Conservation (phyloP, 1,284 basidiomycete genomes). For the Malassezia cuniculi region DNA sequence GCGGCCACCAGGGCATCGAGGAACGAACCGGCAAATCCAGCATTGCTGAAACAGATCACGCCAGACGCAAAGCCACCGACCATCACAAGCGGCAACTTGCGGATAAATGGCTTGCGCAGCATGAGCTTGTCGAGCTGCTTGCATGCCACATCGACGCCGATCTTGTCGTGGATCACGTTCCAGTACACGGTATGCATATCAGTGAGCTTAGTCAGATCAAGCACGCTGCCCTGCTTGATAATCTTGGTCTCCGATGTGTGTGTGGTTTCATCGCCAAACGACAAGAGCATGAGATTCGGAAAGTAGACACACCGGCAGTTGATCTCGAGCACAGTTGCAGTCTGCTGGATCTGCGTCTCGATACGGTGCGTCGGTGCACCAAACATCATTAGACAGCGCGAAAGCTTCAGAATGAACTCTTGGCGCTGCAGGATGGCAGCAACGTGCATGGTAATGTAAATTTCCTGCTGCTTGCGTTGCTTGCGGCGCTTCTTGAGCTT, state of each 20-base stretch:
- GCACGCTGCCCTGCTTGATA: conserved; percentile 42
- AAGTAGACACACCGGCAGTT: conserved; percentile 73
- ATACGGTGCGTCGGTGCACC: conserved; percentile 79
- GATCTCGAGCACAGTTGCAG: conserved; percentile 71
- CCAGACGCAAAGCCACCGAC: conserved; percentile 71
- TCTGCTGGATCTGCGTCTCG: conserved; percentile 72
- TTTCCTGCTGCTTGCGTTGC: conserved; percentile 32
- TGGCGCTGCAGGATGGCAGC: conserved; percentile 74
- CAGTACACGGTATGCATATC: conserved; percentile 68
- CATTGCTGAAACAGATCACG: conserved; percentile 52
- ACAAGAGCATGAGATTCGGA: conserved; percentile 58
- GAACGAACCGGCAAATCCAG: conserved; percentile 57
- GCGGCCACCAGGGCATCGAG: conserved; percentile 64
- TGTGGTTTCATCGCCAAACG: conserved; percentile 60
- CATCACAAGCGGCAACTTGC: conserved; percentile 52
- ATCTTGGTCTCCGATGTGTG: conserved; percentile 70
- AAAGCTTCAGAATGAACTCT: conserved; percentile 77
- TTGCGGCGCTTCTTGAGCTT: conserved; percentile 36
- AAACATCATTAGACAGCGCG: conserved; percentile 87
- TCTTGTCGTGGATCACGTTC: conserved; percentile 74
- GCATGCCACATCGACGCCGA: conserved; percentile 68
- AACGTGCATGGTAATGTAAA: conserved; percentile 68
- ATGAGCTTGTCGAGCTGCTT: conserved; percentile 63
- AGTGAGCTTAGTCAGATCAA: conserved; percentile 47
- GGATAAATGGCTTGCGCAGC: conserved; percentile 49